These are phyloP conservation scores for Glycine soja DNA, from an alignment of 306 rosid species.

Conservation along the genomic window DNA sequence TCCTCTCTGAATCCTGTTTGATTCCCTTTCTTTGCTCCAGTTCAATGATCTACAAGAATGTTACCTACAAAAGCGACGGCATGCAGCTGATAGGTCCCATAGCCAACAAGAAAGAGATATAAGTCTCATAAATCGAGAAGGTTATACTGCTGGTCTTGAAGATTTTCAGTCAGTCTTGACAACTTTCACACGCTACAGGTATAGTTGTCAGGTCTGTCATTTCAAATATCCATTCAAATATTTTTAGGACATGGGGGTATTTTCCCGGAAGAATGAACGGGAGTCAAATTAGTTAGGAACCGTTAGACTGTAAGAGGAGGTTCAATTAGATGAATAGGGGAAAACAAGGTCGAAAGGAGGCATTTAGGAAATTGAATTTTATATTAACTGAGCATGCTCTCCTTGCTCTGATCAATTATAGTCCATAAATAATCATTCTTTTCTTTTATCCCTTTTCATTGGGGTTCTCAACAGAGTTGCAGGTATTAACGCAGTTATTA, in stretches of 20 bases:
- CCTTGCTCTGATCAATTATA: background rate
- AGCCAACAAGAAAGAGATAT: slow-evolving; percentile 68
- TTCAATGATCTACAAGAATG: slow-evolving; percentile 95
- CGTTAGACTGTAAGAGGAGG: background rate
- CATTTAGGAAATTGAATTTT: background rate
- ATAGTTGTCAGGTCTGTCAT: slow-evolving; percentile 40
- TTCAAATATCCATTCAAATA: slow-evolving; percentile 14
- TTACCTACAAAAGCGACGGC: slow-evolving; percentile 90
- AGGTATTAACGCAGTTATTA: slow-evolving; percentile 46
- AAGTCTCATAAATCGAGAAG: slow-evolving; percentile 71
- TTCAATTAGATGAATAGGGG: background rate
- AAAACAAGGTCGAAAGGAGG: background rate
- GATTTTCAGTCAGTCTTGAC: slow-evolving; percentile 91
- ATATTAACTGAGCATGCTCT: background rate
- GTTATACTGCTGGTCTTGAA: slow-evolving; percentile 83
- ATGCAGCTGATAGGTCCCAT: slow-evolving; percentile 66
- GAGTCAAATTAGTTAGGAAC: slow-evolving; percentile 4
- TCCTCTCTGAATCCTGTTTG: slow-evolving; percentile 30
- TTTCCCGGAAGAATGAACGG: background rate
- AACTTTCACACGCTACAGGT: slow-evolving; percentile 93
- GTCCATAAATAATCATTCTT: background rate
- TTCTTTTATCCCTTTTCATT: background rate
- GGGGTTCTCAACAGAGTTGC: slow-evolving; percentile 39
- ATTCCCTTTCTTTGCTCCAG: slow-evolving; percentile 59
- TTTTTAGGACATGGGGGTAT: slow-evolving; percentile 21